Evolutionary conservation across 176 grass and related monocot species (phyloP).

Genomic region (Triticum urartu): DNA sequence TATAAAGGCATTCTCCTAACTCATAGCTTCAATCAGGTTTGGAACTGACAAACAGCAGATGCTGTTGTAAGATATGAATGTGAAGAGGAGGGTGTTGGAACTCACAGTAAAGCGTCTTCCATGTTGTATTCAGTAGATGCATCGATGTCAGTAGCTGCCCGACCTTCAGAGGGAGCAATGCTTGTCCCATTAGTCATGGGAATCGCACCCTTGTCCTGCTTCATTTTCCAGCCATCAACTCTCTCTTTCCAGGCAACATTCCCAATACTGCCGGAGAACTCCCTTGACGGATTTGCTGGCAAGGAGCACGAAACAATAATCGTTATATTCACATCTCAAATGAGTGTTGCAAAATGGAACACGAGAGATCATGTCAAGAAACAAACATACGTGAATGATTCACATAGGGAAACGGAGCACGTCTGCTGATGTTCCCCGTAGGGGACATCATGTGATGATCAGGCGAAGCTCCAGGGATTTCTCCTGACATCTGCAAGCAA

Average conservation of each 20-base stretch:
- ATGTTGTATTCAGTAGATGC: conserved; percentile 99
- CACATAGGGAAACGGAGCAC: conserved; percentile 79
- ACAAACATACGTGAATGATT: conserved; percentile 77
- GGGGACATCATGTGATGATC: conserved; percentile 99
- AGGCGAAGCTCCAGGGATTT: conserved; percentile 88
- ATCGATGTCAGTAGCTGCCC: conserved; percentile 83
- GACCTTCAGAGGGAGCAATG: conserved; percentile 94
- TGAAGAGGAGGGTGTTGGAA: neutral
- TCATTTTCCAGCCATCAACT: conserved; percentile 99
- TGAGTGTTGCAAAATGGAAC: neutral
- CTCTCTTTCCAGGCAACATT: conserved; percentile 99
- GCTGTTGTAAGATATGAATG: neutral
- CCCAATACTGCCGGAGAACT: conserved; percentile 90
- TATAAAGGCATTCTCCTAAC: neutral
- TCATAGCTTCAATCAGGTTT: neutral
- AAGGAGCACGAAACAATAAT: conserved; percentile 34
- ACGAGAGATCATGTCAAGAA: conserved; percentile 16
- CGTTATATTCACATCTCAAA: conserved; percentile 22
- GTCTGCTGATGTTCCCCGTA: conserved; percentile 80
- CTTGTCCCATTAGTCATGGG: conserved; percentile 96
- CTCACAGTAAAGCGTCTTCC: conserved; percentile 97
- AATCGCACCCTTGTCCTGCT: conserved; percentile 84
- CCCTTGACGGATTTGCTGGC: conserved; percentile 87
- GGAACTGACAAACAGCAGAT: conserved; percentile 5
- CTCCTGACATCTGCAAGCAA: conserved; percentile 77